Percentiles rank a stretch among this genome's conserved stretches.
These are phyloP conservation scores for Neurospora sp. DNA, from an alignment of 495 filamentous ascomycete species.

Conservation along the genomic window DNA sequence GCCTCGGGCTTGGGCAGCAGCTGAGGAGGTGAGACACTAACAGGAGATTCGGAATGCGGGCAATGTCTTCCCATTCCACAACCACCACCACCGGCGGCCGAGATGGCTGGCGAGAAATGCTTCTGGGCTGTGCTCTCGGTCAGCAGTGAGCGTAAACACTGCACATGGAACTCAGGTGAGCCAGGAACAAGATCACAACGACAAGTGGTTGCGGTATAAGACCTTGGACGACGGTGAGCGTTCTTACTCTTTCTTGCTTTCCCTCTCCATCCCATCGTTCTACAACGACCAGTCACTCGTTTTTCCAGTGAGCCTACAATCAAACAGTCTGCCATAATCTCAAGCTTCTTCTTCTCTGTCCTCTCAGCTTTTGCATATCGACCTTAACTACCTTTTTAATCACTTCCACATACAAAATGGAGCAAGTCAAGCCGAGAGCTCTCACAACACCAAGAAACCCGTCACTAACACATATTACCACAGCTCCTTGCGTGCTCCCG, in stretches of 20 bases:
- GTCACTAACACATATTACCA: neutral
- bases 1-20: neutral
- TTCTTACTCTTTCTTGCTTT: neutral
- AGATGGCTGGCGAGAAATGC: neutral
- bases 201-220: neutral
- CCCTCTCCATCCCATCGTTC: neutral
- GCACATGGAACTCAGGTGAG: neutral
- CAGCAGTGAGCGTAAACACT: neutral
- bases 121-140: neutral
- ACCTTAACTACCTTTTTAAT: neutral
- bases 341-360: neutral
- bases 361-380: neutral
- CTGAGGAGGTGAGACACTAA: neutral
- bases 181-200: neutral
- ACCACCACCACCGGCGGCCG: neutral
- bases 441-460: neutral
- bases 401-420: slow-evolving; percentile 4
- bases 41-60: slow-evolving; percentile 3
- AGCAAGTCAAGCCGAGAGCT: neutral
- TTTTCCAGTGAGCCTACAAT: neutral
- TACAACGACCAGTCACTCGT: neutral
- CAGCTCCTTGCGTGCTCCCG: neutral
- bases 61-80: slow-evolving; percentile 6
- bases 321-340: neutral
- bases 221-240: neutral